Percentiles rank a stretch among this genome's conserved stretches.
phyloP scores from a whole-genome alignment of 2,329 filamentous ascomycete genomes.

The Colletotrichum sp. region DNA sequence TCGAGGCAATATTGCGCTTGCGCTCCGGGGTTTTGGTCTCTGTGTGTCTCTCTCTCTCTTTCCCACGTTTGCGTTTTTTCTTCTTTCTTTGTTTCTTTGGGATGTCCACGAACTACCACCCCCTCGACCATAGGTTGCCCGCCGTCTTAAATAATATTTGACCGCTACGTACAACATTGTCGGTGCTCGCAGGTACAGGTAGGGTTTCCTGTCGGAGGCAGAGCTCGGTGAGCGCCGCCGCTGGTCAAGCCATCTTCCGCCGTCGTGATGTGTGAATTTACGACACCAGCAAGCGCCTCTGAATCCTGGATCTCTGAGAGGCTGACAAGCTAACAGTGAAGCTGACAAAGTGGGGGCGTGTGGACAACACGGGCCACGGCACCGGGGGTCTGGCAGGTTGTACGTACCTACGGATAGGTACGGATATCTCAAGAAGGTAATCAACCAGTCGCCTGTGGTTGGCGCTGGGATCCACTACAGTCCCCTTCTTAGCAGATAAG shows the following conservation, averaged over 20 bases:
- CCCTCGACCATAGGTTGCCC: neutral
- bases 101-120: too few relatives aligned
- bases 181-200: neutral
- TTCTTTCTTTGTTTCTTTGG: too few relatives aligned
- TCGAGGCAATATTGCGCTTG: neutral
- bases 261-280: neutral
- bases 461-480: neutral
- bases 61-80: neutral
- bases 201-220: neutral
- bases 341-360: neutral
- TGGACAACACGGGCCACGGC: neutral
- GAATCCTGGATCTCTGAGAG: neutral
- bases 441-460: slow-evolving; percentile 8
- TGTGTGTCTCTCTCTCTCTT: neutral
- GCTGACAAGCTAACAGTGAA: neutral
- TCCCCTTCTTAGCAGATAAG: slow-evolving; percentile 1
- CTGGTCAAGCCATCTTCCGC: neutral
- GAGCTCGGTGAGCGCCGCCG: neutral
- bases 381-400: neutral
- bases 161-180: neutral
- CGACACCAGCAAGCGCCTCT: neutral
- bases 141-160: neutral
- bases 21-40: neutral
- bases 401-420: neutral
- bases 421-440: neutral